These are phyloP conservation scores for Metschnikowia kofuensis DNA, from an alignment of 805 yeast genomes.

Conservation along the genomic window DNA sequence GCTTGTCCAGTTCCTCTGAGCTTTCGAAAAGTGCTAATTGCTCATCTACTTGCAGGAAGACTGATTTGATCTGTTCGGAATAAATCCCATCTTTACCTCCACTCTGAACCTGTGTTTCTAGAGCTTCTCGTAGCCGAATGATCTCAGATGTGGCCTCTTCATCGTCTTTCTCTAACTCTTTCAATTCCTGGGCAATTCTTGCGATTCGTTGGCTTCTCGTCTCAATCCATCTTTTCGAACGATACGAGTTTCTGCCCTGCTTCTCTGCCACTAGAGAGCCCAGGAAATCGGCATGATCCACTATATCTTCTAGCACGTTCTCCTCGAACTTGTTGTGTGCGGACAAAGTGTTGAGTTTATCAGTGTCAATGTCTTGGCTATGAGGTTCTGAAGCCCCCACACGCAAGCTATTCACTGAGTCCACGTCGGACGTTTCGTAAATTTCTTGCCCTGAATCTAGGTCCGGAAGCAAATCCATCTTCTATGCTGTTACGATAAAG, in stretches of 20 bases:
- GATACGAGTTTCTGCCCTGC: slow-evolving; percentile 2
- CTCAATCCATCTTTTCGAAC: slow-evolving; percentile 23
- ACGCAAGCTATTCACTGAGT: slow-evolving; percentile 25
- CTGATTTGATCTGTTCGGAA: background rate
- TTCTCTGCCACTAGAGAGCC: slow-evolving; percentile 23
- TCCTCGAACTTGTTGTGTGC: slow-evolving; percentile 26
- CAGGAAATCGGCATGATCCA: slow-evolving; percentile 35
- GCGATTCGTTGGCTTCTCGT: slow-evolving; percentile 36
- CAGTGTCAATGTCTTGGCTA: slow-evolving; percentile 15
- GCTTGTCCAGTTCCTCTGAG: background rate
- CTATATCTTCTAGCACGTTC: slow-evolving; percentile 19
- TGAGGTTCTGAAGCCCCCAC: slow-evolving; percentile 1
- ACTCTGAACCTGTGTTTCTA: slow-evolving; percentile 5
- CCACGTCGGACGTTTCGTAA: slow-evolving; percentile 47
- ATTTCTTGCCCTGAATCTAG: slow-evolving; percentile 27
- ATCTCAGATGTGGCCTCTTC: slow-evolving; percentile 4
- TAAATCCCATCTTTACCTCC: slow-evolving; percentile 4
- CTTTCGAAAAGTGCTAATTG: slow-evolving; percentile 1
- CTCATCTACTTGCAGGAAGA: slow-evolving; percentile 1
- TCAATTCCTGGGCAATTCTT: slow-evolving; percentile 38
- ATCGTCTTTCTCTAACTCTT: slow-evolving; percentile 27
- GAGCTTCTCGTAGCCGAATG: background rate
- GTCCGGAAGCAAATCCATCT: slow-evolving; percentile 9
- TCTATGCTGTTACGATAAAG: background rate
- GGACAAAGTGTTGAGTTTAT: slow-evolving; percentile 8